Conservation (phyloP, 225 moss, liverwort and hornwort species). For the Straminergon stramineum region DNA sequence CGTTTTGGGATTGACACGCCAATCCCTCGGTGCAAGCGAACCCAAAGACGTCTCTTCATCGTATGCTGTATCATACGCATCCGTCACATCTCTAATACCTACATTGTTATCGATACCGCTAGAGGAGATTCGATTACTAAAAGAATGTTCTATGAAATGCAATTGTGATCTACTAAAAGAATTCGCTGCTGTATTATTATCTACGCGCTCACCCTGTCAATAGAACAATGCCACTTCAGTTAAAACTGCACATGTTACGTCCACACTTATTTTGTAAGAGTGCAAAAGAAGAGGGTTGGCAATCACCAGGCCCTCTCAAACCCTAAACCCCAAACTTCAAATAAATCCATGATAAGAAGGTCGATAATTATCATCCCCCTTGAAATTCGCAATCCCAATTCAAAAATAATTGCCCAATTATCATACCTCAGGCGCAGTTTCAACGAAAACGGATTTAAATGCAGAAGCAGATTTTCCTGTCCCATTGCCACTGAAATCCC, state of each 20-base stretch:
- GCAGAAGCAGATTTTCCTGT: background rate
- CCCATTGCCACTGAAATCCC: background rate
- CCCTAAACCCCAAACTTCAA: background rate
- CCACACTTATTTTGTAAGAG: background rate
- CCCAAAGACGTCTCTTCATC: background rate
- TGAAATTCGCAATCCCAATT: background rate
- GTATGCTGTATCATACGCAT: background rate
- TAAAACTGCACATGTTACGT: background rate
- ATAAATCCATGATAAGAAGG: background rate
- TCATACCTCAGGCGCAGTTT: background rate
- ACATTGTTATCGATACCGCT: background rate
- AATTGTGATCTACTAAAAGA: background rate
- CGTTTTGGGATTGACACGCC: conserved; percentile 28
- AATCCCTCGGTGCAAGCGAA: background rate
- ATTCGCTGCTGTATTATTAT: background rate
- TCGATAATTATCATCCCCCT: background rate
- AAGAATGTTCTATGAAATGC: conserved; percentile 10
- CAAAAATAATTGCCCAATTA: background rate
- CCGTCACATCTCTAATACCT: background rate
- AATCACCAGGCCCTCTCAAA: background rate
- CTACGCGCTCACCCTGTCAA: background rate
- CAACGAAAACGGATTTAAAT: background rate
- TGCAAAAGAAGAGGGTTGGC: background rate
- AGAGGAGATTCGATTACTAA: background rate
- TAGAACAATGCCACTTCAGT: background rate